These are phyloP conservation scores for Penicillium sclerotigenum DNA, from an alignment of 2,329 filamentous ascomycete species.

Conservation along the genomic window DNA sequence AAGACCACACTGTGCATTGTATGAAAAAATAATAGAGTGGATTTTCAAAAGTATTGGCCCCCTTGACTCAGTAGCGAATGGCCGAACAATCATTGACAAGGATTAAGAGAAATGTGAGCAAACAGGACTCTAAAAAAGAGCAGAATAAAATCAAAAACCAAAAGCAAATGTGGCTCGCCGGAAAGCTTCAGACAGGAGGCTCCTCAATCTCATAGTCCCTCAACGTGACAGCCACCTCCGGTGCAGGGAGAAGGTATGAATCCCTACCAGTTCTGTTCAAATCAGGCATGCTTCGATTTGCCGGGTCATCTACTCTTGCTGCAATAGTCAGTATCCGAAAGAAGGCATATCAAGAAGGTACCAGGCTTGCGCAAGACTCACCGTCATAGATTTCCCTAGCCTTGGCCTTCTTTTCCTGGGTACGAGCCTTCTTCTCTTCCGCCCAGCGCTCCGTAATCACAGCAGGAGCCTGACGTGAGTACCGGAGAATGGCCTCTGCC, in stretches of 20 bases:
- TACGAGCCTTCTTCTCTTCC: conserved; percentile 50
- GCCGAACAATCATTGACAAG: conserved; percentile 7
- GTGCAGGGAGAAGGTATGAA: conserved; percentile 31
- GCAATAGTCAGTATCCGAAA: conserved; percentile 6
- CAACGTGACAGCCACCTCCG: conserved; percentile 30
- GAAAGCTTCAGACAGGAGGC: conserved; percentile 18
- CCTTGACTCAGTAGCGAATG: conserved; percentile 1
- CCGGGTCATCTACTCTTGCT: conserved; percentile 18
- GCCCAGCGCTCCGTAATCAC: conserved; percentile 59
- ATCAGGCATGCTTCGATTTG: conserved; percentile 27
- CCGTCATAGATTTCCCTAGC: conserved; percentile 39
- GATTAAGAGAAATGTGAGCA: not conserved
- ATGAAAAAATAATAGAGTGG: not conserved
- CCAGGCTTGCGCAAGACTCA: conserved; percentile 14
- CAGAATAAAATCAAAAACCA: not conserved
- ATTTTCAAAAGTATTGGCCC: not conserved
- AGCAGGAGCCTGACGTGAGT: conserved; percentile 52
- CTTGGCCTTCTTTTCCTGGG: conserved; percentile 36
- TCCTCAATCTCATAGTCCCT: conserved; percentile 42
- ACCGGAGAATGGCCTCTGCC: conserved; percentile 47
- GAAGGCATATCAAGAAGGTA: not conserved
- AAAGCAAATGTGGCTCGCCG: not conserved
- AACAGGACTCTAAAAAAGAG: not conserved
- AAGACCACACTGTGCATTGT: not conserved
- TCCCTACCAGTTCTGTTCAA: conserved; percentile 33